A percentile compares a stretch with the other conserved stretches of the same genome.
These are phyloP conservation scores for Trichoderma sp. DNA, from an alignment of 2,329 filamentous ascomycete genomes.

Conservation along the genomic window DNA sequence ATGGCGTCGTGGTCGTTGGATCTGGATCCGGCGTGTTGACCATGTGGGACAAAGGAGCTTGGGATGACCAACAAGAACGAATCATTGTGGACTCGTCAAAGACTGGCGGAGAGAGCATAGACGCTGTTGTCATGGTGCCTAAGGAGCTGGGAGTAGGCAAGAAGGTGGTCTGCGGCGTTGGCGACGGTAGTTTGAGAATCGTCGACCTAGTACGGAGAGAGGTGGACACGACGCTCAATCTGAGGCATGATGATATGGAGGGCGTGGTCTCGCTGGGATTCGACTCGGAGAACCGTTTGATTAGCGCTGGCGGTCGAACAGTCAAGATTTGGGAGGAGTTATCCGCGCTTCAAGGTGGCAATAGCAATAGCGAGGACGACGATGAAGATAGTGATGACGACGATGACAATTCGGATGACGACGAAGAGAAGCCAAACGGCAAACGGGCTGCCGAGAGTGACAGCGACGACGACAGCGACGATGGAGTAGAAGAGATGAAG, in stretches of 20 bases:
- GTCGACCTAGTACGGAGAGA: conserved; percentile 73
- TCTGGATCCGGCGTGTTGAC: conserved; percentile 77
- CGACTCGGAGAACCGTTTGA: conserved; percentile 80
- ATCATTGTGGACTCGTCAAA: conserved; percentile 68
- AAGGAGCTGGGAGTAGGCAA: conserved; percentile 67
- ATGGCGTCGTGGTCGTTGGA: conserved; percentile 74
- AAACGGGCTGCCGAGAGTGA: conserved; percentile 49
- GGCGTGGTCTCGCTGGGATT: conserved; percentile 79
- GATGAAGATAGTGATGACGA: conserved; percentile 46
- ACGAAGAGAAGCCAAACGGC: conserved; percentile 38
- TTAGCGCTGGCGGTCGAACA: conserved; percentile 79
- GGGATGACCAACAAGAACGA: conserved; percentile 92
- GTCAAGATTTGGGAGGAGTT: conserved; percentile 94
- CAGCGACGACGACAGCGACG: conserved; percentile 33
- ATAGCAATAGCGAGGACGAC: conserved; percentile 47
- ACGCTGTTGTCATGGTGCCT: conserved; percentile 71
- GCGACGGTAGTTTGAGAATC: conserved; percentile 75
- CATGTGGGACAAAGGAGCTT: conserved; percentile 88
- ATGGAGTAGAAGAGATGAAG: conserved; percentile 39
- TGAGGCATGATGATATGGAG: conserved; percentile 79
- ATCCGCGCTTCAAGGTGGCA: conserved; percentile 46
- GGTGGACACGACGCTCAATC: conserved; percentile 59
- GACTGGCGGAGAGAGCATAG: conserved; percentile 71
- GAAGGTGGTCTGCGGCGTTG: conserved; percentile 74
- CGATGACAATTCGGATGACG: conserved; percentile 45